A percentile compares a stretch with the other conserved stretches of the same genome.
Evolutionary conservation across 164 flowering plant species (phyloP).

Genomic region (Amborella trichopoda): DNA sequence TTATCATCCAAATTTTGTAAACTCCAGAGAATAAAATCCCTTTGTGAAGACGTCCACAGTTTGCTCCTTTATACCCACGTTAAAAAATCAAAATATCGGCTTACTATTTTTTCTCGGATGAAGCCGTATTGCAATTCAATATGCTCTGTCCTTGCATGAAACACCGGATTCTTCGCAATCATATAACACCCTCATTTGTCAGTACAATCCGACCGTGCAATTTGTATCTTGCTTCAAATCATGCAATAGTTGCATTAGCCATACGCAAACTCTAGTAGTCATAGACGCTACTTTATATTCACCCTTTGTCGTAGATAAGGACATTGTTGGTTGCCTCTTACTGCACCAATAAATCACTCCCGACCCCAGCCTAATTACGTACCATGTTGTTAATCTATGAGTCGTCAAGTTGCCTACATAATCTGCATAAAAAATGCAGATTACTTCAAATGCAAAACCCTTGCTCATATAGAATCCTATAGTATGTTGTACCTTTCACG

Average conservation of each 20-base stretch:
- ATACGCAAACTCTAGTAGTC: conserved; percentile 5
- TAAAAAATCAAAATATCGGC: not conserved
- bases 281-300: conserved; percentile 9
- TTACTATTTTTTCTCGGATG: not conserved
- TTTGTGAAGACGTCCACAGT: not conserved
- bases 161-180: conserved; percentile 17
- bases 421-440: not conserved
- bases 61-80: not conserved
- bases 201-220: conserved; percentile 5
- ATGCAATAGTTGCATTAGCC: conserved; percentile 9
- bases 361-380: not conserved
- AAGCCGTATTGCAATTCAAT: not conserved
- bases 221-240: conserved; percentile 12
- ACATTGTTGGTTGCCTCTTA: conserved; percentile 14
- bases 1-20: no score
- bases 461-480: no score
- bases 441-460: no score
- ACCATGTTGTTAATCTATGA: conserved; percentile 3
- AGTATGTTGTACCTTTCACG: no score
- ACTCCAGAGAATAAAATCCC: no score
- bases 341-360: conserved; percentile 11
- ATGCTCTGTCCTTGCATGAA: conserved; percentile 20
- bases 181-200: conserved; percentile 11
- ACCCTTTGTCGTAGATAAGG: conserved; percentile 4
- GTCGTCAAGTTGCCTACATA: not conserved